phyloP scores from a whole-genome alignment of 768 basidiomycete species.

The Suillus placidus region DNA sequence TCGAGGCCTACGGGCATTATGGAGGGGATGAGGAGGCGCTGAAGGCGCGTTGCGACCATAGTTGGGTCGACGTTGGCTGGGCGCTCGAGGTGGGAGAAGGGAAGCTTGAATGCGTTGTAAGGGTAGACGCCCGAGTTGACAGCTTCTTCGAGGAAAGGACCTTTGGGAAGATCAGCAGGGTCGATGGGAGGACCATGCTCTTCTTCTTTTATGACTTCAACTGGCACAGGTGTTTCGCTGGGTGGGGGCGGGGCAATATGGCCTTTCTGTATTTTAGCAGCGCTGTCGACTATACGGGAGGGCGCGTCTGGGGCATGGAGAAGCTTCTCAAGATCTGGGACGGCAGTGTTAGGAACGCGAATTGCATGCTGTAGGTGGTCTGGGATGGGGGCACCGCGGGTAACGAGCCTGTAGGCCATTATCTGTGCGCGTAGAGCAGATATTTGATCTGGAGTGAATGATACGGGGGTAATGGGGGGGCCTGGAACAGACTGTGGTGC shows the following conservation, averaged over 20 bases:
- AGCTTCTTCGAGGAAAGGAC: constrained; percentile 79
- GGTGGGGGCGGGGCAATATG: constrained; percentile 30
- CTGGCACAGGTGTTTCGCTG: constrained; percentile 21
- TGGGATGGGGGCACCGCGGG: constrained; percentile 66
- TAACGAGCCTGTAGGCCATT: constrained; percentile 75
- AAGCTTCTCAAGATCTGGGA: constrained; percentile 65
- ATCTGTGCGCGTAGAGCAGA: constrained; percentile 80
- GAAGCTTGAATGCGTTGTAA: constrained; percentile 87
- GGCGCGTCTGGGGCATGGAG: constrained; percentile 61
- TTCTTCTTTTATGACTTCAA: constrained; percentile 52
- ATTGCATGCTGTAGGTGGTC: constrained; percentile 72
- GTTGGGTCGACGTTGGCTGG: constrained; percentile 59
- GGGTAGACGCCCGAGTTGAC: constrained; percentile 82
- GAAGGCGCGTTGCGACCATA: constrained; percentile 71
- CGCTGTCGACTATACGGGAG: constrained; percentile 70
- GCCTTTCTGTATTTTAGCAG: constrained; percentile 72
- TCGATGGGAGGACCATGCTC: constrained; percentile 53
- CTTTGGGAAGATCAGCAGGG: constrained; percentile 66
- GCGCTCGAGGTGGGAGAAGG: constrained; percentile 79
- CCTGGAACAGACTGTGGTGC: constrained; percentile 41
- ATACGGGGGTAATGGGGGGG: constrained; percentile 65
- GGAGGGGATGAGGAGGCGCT: constrained; percentile 83
- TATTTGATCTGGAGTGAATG: constrained; percentile 78
- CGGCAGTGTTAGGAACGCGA: constrained; percentile 60
- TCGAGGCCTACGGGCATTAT: constrained; percentile 92